Evolutionary conservation across 169 alveolate genomes (phyloP).

Genomic region (Amoebophrya sp.): DNA sequence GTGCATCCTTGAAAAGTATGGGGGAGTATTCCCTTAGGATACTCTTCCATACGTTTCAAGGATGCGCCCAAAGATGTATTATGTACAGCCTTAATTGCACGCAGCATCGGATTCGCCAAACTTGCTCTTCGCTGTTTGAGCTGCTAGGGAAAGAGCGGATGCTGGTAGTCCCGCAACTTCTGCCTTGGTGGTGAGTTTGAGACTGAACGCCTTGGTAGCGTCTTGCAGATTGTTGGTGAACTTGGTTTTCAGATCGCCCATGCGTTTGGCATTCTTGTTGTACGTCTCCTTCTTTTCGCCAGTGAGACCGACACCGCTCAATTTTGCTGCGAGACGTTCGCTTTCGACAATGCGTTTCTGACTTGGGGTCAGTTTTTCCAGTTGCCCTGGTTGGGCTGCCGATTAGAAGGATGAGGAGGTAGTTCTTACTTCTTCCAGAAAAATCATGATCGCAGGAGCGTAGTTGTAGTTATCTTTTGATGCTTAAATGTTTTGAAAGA

Average conservation of each 20-base stretch:
- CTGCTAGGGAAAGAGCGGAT: background rate
- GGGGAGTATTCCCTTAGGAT: no score
- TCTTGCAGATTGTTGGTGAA: background rate
- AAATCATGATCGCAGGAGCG: no score
- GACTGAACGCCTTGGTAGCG: slow-evolving; percentile 8
- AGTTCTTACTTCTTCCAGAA: no score
- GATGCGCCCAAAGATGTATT: no score
- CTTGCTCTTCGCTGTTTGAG: background rate
- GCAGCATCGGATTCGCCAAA: background rate
- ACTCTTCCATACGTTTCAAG: no score
- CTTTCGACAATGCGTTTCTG: background rate
- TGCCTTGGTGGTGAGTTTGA: background rate
- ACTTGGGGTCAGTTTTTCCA: background rate
- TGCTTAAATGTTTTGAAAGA: no score
- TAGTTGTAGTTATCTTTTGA: no score
- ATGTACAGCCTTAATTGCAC: no score
- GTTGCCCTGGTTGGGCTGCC: no score
- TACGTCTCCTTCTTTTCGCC: background rate
- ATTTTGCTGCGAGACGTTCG: background rate
- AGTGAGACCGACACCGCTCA: background rate
- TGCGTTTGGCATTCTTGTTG: background rate
- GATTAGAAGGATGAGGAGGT: no score
- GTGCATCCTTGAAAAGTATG: no score
- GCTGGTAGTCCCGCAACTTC: background rate
- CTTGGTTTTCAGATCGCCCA: background rate